phyloP scores from a whole-genome alignment of 371 early-diverging fungal species.

The Circinella umbellata region DNA sequence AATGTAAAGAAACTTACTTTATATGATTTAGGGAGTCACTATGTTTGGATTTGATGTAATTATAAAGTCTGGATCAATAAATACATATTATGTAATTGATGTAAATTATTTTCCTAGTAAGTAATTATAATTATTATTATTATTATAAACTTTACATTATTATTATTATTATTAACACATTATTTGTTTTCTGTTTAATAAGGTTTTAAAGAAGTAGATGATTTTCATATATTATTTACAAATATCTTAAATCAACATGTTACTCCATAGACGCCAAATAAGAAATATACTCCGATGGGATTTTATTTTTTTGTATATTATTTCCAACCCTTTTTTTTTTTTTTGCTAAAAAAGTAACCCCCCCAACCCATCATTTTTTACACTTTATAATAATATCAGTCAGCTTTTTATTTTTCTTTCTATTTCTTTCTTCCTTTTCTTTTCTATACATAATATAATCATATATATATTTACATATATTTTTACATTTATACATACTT shows the following conservation, averaged over 20 bases:
- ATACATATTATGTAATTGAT: conserved; percentile 48
- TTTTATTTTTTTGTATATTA: too few relatives aligned
- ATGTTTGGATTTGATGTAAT: conserved; percentile 57
- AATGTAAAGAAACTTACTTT: too few relatives aligned
- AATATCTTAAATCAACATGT: neutral
- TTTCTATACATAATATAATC: neutral
- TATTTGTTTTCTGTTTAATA: neutral
- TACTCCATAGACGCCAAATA: neutral
- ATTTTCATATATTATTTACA: neutral
- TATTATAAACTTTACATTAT: neutral
- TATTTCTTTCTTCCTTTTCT: neutral
- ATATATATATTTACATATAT: neutral
- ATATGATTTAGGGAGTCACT: conserved; percentile 39
- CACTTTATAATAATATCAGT: neutral
- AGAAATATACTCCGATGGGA: neutral
- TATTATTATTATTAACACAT: neutral
- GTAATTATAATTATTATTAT: neutral
- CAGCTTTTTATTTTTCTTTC: neutral
- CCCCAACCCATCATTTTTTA: too few relatives aligned
- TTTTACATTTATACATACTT: too few relatives aligned
- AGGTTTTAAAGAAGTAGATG: conserved; percentile 1
- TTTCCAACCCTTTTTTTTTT: too few relatives aligned
- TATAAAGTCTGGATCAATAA: conserved; percentile 36
- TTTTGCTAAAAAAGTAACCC: too few relatives aligned
- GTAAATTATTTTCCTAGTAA: conserved; percentile 59